phyloP scores from a whole-genome alignment of 1,139 yeast genomes.

The Suhomyces choctaworum region DNA sequence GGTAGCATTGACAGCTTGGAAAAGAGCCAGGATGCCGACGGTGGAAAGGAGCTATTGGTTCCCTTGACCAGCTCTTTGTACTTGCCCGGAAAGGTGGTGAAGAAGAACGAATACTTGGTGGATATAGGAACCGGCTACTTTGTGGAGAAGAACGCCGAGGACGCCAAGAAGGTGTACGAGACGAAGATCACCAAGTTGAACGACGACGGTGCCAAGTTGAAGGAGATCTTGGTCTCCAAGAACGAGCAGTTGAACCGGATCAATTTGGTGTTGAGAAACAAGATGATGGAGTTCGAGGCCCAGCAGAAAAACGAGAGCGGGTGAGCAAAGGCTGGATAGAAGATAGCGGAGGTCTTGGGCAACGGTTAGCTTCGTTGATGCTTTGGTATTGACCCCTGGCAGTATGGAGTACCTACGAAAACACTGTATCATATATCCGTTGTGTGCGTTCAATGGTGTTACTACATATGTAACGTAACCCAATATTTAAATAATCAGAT shows the following conservation, averaged over 20 bases:
- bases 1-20: conserved; percentile 64
- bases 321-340: no score
- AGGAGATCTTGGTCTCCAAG: conserved; percentile 70
- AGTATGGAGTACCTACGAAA: no score
- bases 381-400: no score
- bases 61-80: conserved; percentile 89
- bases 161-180: conserved; percentile 73
- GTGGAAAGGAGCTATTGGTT: conserved; percentile 61
- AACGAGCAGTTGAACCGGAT: conserved; percentile 52
- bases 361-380: no score
- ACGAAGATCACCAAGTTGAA: conserved; percentile 71
- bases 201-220: conserved; percentile 72
- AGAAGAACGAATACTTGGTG: conserved; percentile 72
- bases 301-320: conserved; percentile 22
- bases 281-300: conserved; percentile 46
- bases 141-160: conserved; percentile 72
- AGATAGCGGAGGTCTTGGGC: no score
- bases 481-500: no score
- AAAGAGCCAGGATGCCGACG: conserved; percentile 28
- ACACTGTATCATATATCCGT: no score
- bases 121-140: conserved; percentile 97
- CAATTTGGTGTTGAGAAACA: conserved; percentile 50
- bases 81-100: conserved; percentile 75
- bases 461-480: no score
- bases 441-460: no score